Evolutionary conservation across 176 grass and related monocot species (phyloP).

Genomic region (Oropetium thomaeum): DNA sequence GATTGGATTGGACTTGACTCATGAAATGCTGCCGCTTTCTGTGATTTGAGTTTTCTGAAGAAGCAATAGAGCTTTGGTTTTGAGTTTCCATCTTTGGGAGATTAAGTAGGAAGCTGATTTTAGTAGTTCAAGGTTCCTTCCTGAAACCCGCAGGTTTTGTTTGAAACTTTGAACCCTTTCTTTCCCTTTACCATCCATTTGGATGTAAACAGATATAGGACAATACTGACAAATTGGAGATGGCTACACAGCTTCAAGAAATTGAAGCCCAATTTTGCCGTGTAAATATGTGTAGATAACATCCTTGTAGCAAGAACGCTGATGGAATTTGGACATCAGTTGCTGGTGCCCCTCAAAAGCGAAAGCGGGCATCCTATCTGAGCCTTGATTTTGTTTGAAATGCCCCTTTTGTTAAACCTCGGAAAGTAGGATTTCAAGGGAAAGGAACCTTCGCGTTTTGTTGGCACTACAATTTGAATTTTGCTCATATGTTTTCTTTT

Average conservation of each 20-base stretch:
- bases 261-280: conserved; percentile 24
- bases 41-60: neutral
- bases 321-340: neutral
- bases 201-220: conserved; percentile 6
- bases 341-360: neutral
- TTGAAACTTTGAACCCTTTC: neutral
- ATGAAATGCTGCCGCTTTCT: neutral
- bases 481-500: neutral
- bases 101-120: neutral
- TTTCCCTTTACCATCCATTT: neutral
- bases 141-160: neutral
- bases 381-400: neutral
- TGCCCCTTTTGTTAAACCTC: neutral
- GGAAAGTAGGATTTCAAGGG: neutral
- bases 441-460: neutral
- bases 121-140: neutral
- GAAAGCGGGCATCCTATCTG: neutral
- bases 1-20: neutral
- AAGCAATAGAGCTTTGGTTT: conserved; percentile 12
- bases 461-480: neutral
- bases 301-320: neutral
- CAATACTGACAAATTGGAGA: neutral
- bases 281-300: conserved; percentile 39
- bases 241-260: neutral
- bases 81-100: neutral